Base-by-base conservation (phyloP, 805 yeast genomes). In the Yamadazyma ubonensis region DNA sequence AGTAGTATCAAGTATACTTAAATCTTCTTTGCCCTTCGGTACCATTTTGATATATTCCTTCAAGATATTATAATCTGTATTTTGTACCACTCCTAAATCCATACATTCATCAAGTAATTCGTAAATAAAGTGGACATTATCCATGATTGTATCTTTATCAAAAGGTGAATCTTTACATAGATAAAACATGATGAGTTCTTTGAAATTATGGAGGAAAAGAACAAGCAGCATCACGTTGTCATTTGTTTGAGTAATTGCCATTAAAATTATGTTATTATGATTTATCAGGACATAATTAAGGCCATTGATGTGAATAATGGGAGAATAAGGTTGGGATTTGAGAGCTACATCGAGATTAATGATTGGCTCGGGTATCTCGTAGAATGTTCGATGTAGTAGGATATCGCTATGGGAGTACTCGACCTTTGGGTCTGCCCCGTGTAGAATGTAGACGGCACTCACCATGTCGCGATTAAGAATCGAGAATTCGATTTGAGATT, bases 81-180 rank as follows among this genome's bases (percentile, higher is more conserved):
- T 69, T 61, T 89, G 96, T 1, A 88, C 80, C n/a, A 84, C 63
- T 6, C 96, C 96, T 59, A 76, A 84, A 59, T 89, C 96, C 78
- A 86, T 75, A 71, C 88, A 84, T 55, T 88, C 96, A 55, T 88
- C 96, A 31, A 88, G 61, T n/a, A 88, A 63, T 57, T 89, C 96
- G 59, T 83, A 83, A 6, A 88, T 75, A 35, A 88, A 67, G 23
- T 81, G 79, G 48, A 78, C 75, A 59, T 88, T 91, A 58, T 88
- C 96, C 16, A 76, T 63, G 2, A 87, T 75, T 12, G 78, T 52
- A 39, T 83, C 89, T 39, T 73, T 73, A 50, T 76, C 77, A 29
- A 84, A 58, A 15, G 21, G 39, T 7, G 30, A 11, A n/a, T 33
- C n/a, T 27, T 33, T 26, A 25, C 53, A 42, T 23, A 66, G 51